phyloP scores from a whole-genome alignment of 371 early-diverging fungal genomes.

The Actinomortierella wolfii region DNA sequence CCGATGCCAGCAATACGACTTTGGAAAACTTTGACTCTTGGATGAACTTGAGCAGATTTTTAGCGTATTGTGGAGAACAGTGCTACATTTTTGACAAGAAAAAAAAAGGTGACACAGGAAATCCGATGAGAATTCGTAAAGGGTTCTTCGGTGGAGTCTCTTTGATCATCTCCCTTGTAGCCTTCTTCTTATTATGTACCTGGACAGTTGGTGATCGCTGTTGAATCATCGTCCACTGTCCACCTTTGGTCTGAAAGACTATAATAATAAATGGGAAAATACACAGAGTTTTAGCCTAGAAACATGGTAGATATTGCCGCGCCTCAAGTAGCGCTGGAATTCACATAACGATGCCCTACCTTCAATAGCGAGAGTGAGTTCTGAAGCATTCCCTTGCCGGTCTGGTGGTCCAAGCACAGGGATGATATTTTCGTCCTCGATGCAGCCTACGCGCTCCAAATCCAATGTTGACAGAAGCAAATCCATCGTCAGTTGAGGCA shows the following conservation, averaged over 20 bases:
- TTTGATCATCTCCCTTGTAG: too few relatives aligned
- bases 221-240: conserved; percentile 60
- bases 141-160: too few relatives aligned
- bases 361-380: conserved; percentile 53
- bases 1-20: conserved; percentile 67
- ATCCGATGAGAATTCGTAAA: conserved; percentile 10
- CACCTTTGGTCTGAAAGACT: conserved; percentile 63
- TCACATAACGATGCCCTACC: conserved; percentile 27
- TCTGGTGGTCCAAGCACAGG: conserved; percentile 54
- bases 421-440: conserved; percentile 62
- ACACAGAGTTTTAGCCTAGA: background rate
- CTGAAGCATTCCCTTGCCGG: conserved; percentile 28
- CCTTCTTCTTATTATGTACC: too few relatives aligned
- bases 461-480: conserved; percentile 68
- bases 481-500: conserved; percentile 77
- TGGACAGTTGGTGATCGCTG: conserved; percentile 61
- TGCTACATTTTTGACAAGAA: background rate
- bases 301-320: background rate
- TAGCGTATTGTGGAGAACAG: conserved; percentile 26
- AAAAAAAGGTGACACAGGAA: conserved; percentile 1
- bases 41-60: conserved; percentile 53
- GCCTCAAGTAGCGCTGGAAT: background rate
- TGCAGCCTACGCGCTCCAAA: conserved; percentile 67
- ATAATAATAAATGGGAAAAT: background rate
- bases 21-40: conserved; percentile 51